These are phyloP conservation scores for Penicillium nordicum DNA, from an alignment of 2,329 filamentous ascomycete species.

Conservation along the genomic window DNA sequence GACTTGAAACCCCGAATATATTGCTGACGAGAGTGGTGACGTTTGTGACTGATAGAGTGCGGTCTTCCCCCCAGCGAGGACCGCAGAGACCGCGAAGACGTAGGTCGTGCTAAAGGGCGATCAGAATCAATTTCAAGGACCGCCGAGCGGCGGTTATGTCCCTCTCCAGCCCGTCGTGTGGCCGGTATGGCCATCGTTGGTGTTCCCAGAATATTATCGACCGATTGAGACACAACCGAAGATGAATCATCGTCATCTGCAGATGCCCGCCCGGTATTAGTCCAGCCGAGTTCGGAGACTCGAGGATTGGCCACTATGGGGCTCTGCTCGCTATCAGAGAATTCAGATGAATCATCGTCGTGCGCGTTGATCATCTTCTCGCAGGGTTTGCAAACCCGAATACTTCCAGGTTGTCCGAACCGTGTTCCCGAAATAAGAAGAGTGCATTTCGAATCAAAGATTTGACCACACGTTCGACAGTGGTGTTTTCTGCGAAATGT, in stretches of 20 bases:
- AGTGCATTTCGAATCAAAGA: constrained; percentile 96
- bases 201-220: constrained; percentile 47
- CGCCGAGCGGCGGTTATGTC: constrained; percentile 77
- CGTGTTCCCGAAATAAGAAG: constrained; percentile 81
- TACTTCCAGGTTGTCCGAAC: constrained; percentile 79
- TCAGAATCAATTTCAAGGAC: constrained; percentile 86
- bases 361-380: constrained; percentile 86
- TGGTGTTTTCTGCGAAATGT: constrained; percentile 96
- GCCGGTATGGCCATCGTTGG: constrained; percentile 65
- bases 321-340: constrained; percentile 69
- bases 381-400: constrained; percentile 90
- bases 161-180: constrained; percentile 65
- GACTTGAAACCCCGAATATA: constrained; percentile 72
- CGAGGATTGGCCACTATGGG: constrained; percentile 62
- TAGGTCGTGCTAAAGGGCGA: constrained; percentile 76
- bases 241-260: constrained; percentile 48
- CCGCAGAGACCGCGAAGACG: constrained; percentile 84
- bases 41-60: constrained; percentile 75
- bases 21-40: constrained; percentile 84
- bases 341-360: constrained; percentile 87
- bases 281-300: constrained; percentile 56
- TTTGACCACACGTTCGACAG: constrained; percentile 92
- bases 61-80: constrained; percentile 67
- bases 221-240: constrained; percentile 46
- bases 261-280: constrained; percentile 40